Percentiles rank a stretch among this genome's conserved stretches.
These are phyloP conservation scores for Mangifera indica DNA, from an alignment of 345 rosid species.

Conservation along the genomic window DNA sequence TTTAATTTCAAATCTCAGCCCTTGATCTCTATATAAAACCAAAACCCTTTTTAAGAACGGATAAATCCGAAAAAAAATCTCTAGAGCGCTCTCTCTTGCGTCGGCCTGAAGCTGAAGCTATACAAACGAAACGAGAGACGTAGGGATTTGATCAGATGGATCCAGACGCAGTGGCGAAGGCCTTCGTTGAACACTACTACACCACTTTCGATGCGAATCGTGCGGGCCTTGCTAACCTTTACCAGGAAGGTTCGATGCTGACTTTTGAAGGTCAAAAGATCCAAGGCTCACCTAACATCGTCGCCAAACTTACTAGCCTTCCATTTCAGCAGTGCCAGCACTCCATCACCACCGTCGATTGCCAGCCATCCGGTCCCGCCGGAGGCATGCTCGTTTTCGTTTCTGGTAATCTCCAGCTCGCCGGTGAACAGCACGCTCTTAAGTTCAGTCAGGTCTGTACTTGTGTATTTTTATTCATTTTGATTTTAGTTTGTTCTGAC, in stretches of 20 bases:
- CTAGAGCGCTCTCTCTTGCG: slow-evolving; percentile 20
- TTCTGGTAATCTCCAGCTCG: slow-evolving; percentile 84
- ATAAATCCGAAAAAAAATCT: neutral
- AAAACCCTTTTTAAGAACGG: neutral
- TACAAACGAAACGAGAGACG: neutral
- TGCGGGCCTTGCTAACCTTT: slow-evolving; percentile 55
- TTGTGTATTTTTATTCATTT: neutral
- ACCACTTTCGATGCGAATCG: slow-evolving; percentile 78
- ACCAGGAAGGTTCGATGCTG: slow-evolving; percentile 85
- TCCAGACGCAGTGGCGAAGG: slow-evolving; percentile 77
- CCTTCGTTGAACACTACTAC: slow-evolving; percentile 93
- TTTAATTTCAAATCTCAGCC: slow-evolving; percentile 14
- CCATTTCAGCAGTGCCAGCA: slow-evolving; percentile 97
- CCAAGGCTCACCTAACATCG: slow-evolving; percentile 75
- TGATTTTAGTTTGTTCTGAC: neutral
- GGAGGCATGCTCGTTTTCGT: slow-evolving; percentile 94
- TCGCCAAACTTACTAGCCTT: slow-evolving; percentile 71
- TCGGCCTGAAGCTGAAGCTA: slow-evolving; percentile 18
- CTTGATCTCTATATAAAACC: neutral
- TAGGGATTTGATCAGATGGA: slow-evolving; percentile 47
- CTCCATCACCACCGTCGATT: slow-evolving; percentile 75
- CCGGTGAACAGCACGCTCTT: slow-evolving; percentile 91
- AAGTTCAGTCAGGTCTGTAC: slow-evolving; percentile 84
- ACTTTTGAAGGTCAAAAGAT: slow-evolving; percentile 96
- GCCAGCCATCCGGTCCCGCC: slow-evolving; percentile 96